Conservation (phyloP, 176 grass and related monocot genomes). For the Pharus latifolius region DNA sequence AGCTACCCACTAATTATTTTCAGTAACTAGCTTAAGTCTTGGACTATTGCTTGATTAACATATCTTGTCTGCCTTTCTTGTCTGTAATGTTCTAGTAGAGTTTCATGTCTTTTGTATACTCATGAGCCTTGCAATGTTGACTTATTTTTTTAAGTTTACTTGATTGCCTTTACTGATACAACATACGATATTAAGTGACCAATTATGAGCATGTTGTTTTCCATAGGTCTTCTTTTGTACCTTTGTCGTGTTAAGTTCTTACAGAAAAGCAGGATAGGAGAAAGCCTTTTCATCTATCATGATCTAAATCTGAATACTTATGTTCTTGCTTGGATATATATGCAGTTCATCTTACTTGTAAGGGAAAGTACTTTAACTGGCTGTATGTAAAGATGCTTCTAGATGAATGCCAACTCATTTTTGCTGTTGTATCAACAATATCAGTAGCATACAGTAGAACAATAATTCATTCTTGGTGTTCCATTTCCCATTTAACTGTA, state of each 20-base stretch:
- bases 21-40: not conserved
- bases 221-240: not conserved
- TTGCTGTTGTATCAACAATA: not conserved
- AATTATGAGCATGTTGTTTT: not conserved
- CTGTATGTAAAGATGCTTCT: not conserved
- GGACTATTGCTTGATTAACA: not conserved
- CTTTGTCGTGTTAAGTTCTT: not conserved
- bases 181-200: not conserved
- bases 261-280: not conserved
- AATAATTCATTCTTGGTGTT: not conserved
- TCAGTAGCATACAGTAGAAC: not conserved
- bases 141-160: not conserved
- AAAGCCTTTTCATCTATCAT: not conserved
- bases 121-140: not conserved
- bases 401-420: not conserved
- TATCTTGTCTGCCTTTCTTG: not conserved
- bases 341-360: not conserved
- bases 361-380: not conserved
- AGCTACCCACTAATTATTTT: not conserved
- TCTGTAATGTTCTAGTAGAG: not conserved
- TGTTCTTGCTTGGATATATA: not conserved
- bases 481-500: not conserved
- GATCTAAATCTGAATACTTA: not conserved
- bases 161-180: not conserved
- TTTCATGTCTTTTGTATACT: not conserved